Base-by-base conservation (phyloP, 2,329 filamentous ascomycete species). In the Leptographium wingfieldii region DNA sequence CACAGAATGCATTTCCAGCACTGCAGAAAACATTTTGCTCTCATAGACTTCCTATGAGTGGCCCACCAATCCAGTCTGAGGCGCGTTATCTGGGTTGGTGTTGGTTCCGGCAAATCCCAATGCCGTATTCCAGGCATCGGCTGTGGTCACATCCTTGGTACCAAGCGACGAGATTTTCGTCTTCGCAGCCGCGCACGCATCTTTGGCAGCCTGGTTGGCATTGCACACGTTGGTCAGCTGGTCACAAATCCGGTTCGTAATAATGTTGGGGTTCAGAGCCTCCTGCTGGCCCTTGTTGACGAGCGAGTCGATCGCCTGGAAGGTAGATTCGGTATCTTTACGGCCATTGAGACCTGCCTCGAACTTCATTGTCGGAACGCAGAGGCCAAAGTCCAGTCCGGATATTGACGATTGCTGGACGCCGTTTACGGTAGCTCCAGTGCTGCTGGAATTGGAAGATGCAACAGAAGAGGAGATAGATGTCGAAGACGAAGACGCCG, bases 181-280 rank as follows among this genome's bases (percentile, higher is more conserved):
- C 72, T 84, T 74, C 2, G 82, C 83, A 29, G 72, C 70, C 56
- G 70, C 65, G 70, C 81, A 85, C 5, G 77, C 75, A 14, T 76
- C 68, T 64, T 80, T 76, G 59, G 83, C 85, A 4, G 80, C 83
- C 31, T 73, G 76, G 68, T 83, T 84, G 58, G 84, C 84, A 48
- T 75, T 73, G 72, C 85, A 88, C 46, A 84, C 82, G 72, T 86
- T 87, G 68, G 72, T 78, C 61, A 88, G 77, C 73, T 87, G 83
- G 71, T 88, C 84, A 71, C 82, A 84, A 70, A 88, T 83, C 62
- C 83, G 80, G 77, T 86, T 87, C 69, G 83, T 86, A 75, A 88
- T 88, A 76, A 88, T 88, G 74, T 82, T 81, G 60, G 84, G 84
- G 80, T 88, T 87, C 55, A 87, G 75, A 11, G 84, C 84, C 68